These are phyloP conservation scores for Citeromyces siamensis DNA, from an alignment of 1,139 yeast species.

Conservation along the genomic window DNA sequence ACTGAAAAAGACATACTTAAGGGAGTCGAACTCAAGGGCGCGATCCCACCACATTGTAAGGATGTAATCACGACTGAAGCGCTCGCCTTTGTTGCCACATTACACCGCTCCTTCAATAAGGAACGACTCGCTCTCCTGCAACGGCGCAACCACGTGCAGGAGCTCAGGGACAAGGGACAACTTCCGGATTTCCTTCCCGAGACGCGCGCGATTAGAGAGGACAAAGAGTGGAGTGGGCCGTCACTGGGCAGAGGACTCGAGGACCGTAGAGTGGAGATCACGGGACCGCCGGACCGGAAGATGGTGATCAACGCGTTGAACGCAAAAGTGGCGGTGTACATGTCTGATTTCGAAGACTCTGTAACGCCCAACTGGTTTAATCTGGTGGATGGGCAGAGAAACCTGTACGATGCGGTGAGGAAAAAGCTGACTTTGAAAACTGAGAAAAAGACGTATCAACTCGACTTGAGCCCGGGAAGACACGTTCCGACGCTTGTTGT, in stretches of 20 bases:
- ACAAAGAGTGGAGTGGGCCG: constrained; percentile 68
- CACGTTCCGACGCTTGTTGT: constrained; percentile 67
- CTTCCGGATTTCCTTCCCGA: constrained; percentile 43
- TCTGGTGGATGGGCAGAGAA: constrained; percentile 44
- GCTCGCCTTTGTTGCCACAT: constrained; percentile 57
- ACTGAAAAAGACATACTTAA: constrained; percentile 32
- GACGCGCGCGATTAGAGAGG: constrained; percentile 53
- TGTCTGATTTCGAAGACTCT: constrained; percentile 66
- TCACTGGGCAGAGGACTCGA: constrained; percentile 62
- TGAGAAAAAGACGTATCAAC: constrained; percentile 41
- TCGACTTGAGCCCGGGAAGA: constrained; percentile 31
- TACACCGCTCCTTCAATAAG: constrained; percentile 59
- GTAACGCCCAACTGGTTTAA: constrained; percentile 52
- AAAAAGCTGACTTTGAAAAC: constrained; percentile 36
- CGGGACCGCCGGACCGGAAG: constrained; percentile 57
- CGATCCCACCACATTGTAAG: constrained; percentile 35
- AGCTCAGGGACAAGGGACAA: constrained; percentile 30
- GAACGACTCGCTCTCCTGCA: constrained; percentile 48
- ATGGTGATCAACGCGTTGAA: constrained; percentile 67
- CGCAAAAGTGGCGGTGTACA: constrained; percentile 56
- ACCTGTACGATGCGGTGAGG: constrained; percentile 46
- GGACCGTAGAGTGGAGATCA: constrained; percentile 66
- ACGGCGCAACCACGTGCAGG: constrained; percentile 48
- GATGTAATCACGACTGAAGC: constrained; percentile 60
- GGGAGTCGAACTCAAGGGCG: constrained; percentile 43